Evolutionary conservation across 495 filamentous ascomycete genomes (phyloP).

Genomic region (Tetracladium setigerum): DNA sequence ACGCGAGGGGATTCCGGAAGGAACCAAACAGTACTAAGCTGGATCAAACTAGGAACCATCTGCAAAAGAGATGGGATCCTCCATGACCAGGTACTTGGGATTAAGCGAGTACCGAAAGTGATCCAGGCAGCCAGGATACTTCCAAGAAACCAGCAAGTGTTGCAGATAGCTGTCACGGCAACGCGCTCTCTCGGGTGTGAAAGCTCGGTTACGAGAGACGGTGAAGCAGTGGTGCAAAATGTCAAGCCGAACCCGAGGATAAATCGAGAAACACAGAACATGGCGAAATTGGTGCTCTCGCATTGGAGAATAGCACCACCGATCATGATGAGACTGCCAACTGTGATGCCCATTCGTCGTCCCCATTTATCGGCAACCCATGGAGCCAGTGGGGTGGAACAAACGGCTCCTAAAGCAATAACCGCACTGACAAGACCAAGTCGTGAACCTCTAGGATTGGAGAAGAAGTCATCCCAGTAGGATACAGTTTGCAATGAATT

Average conservation of each 20-base stretch:
- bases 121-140: conserved; percentile 37
- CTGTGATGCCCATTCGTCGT: conserved; percentile 42
- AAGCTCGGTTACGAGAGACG: conserved; percentile 44
- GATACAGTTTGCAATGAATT: conserved; percentile 28
- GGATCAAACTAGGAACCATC: conserved; percentile 39
- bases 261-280: conserved; percentile 34
- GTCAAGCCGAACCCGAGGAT: conserved; percentile 41
- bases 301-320: conserved; percentile 42
- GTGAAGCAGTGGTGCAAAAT: conserved; percentile 39
- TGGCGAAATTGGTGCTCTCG: conserved; percentile 34
- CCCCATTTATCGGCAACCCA: conserved; percentile 37
- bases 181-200: conserved; percentile 47
- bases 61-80: conserved; percentile 45
- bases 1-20: conserved; percentile 25
- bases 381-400: conserved; percentile 41
- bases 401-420: conserved; percentile 36
- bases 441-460: conserved; percentile 20
- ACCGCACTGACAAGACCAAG: conserved; percentile 28
- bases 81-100: conserved; percentile 42
- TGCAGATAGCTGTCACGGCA: conserved; percentile 46
- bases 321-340: conserved; percentile 46
- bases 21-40: conserved; percentile 46
- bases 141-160: conserved; percentile 44
- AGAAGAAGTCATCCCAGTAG: conserved; percentile 25
- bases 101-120: conserved; percentile 33